Base-by-base conservation (phyloP, 73 alveolate species). In the Paramecium primaurelia region DNA sequence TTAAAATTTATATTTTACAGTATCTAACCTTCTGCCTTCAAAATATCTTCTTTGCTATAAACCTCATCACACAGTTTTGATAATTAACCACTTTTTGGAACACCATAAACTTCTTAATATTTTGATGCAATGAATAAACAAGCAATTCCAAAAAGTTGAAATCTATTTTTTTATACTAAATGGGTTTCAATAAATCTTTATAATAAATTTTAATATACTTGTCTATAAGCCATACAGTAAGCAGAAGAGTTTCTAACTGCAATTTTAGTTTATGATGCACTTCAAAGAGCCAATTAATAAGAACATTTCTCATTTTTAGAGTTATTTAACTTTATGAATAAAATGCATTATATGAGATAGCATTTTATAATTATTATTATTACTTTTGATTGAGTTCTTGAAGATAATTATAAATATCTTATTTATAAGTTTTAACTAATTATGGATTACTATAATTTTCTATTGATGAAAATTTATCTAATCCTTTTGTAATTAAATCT, bases 251-350 rank as follows among this genome's bases (percentile, higher is more conserved):
- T 91, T 98, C 99, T 30, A 98, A 98, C 77, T 96, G 87, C 68
- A 98, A 94, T 88, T 97, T 95, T 95, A 97, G 96, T 87, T 96
- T 96, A 64, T 94, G 86, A 93, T 96, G 99, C 30, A 97, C 99
- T 86, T 96, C 98, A 26, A 96, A 95, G 42, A 98, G 86, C 99
- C 99, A 98, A 90, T 98, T 97, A 3, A 97, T 94, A 16, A 97
- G 96, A 44, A 94, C 54, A 22, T 93, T 88, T 85, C 98, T 92
- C 86, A 94, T 85, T 22, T 94, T 92, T 77, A 93, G 95, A 71
- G 93, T 93, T 14, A 96, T 94, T 59, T 96, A 80, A 80, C 51
- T 80, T 47, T 80, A 80, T 25, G 58, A 25, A 11, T 25, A 25
- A 80, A 80, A 49, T 26, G 64, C 91, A 45, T 80, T 80, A 47